Percentiles rank a stretch among this genome's conserved stretches.
Conservation (phyloP, 2,329 filamentous ascomycete species). For the Penicillium sp. region DNA sequence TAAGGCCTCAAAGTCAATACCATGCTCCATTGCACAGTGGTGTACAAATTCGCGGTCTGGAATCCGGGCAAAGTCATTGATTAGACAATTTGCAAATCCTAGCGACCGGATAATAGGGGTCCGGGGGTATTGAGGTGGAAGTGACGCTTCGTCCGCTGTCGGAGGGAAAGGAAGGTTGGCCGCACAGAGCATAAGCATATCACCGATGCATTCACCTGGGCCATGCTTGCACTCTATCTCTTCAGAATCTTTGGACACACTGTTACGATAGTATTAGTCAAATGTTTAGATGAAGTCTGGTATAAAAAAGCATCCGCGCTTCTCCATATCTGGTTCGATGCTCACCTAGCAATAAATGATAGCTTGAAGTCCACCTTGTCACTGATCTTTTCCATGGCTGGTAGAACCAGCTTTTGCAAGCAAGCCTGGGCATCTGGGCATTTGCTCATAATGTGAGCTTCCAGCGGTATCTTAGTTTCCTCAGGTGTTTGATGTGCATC, state of each 20-base stretch:
- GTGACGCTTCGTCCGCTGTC: slow-evolving; percentile 11
- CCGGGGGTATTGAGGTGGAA: slow-evolving; percentile 54
- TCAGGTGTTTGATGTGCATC: not conserved
- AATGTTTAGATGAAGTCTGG: not conserved
- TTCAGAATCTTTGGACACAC: slow-evolving; percentile 62
- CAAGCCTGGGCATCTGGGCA: slow-evolving; percentile 86
- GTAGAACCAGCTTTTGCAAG: slow-evolving; percentile 68
- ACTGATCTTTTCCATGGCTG: slow-evolving; percentile 70
- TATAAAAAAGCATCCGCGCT: not conserved
- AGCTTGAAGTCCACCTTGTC: slow-evolving; percentile 85
- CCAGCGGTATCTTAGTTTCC: slow-evolving; percentile 56
- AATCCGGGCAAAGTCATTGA: slow-evolving; percentile 64
- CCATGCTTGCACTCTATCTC: slow-evolving; percentile 85
- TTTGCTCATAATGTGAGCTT: slow-evolving; percentile 95
- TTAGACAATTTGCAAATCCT: slow-evolving; percentile 87
- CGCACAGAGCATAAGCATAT: slow-evolving; percentile 90
- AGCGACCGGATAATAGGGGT: slow-evolving; percentile 67
- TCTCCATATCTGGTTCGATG: slow-evolving; percentile 5
- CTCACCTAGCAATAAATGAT: slow-evolving; percentile 76
- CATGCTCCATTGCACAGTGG: slow-evolving; percentile 83
- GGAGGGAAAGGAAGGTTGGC: slow-evolving; percentile 51
- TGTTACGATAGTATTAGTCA: slow-evolving; percentile 18
- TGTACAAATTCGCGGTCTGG: slow-evolving; percentile 70
- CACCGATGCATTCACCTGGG: slow-evolving; percentile 79
- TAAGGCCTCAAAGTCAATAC: slow-evolving; percentile 69